Evolutionary conservation across 164 flowering plant genomes (phyloP).

Genomic region (Berberis vulgaris): DNA sequence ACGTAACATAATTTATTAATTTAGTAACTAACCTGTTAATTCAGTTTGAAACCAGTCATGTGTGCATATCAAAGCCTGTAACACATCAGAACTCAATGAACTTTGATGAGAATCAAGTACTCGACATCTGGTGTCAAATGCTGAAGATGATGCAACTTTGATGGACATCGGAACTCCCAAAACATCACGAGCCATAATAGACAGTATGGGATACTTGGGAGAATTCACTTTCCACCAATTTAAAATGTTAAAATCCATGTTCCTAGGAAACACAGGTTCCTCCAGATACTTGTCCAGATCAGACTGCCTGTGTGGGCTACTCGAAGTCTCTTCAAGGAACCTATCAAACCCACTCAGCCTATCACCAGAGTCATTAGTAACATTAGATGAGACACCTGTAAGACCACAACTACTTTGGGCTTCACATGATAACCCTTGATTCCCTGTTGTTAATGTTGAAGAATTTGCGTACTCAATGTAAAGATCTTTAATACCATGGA

Average conservation of each 20-base stretch:
- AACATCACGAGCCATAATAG: constrained; percentile 69
- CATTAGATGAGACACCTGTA: constrained; percentile 24
- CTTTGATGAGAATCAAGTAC: constrained; percentile 39
- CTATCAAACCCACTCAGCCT: constrained; percentile 58
- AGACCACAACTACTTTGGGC: constrained; percentile 3
- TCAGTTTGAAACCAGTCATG: constrained; percentile 64
- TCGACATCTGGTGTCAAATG: constrained; percentile 34
- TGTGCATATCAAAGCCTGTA: constrained; percentile 66
- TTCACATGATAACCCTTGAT: constrained; percentile 25
- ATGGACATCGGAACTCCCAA: constrained; percentile 53
- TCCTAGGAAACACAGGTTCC: constrained; percentile 67
- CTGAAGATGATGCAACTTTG: constrained; percentile 23
- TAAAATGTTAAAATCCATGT: constrained; percentile 46
- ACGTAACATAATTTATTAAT: no score
- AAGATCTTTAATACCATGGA: constrained; percentile 44
- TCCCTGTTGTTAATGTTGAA: constrained; percentile 20
- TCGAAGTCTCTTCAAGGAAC: constrained; percentile 49
- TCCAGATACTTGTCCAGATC: constrained; percentile 67
- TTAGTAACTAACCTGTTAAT: background rate
- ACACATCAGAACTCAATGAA: constrained; percentile 36
- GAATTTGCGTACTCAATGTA: constrained; percentile 40
- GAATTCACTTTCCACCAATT: constrained; percentile 82
- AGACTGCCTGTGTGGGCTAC: constrained; percentile 28
- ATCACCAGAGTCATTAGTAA: constrained; percentile 29
- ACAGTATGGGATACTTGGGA: constrained; percentile 59